Evolutionary conservation across 768 basidiomycete genomes (phyloP), one percentile per base, ranked within the genome.

Genomic region (Mycena pura): DNA sequence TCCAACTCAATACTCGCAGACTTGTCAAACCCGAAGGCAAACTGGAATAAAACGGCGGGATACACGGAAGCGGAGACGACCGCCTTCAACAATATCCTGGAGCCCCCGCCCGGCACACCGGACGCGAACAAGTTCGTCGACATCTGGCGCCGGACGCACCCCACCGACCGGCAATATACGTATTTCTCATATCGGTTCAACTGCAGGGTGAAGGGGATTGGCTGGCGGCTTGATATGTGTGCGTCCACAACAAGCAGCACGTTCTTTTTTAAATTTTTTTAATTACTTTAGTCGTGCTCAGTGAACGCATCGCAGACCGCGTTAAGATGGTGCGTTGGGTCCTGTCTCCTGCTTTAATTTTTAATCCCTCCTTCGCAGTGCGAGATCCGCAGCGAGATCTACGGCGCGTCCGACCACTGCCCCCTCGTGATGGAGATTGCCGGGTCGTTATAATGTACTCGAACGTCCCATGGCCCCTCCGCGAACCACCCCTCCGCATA

Each of bases 221-320:
- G 93, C 2, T 96, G 94, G 94, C 82, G 94, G 65, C 75, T 96
- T 25, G 94, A 96, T 70, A 89, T 88, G 80, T 93, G 92, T 93
- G 78, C 63, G 76, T 45, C 25, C 47, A 5, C 7, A 1, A 22
- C 10, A 27, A 14, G 15, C 8, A n/a, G n/a, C n/a, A n/a, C n/a
- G n/a, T n/a, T n/a, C n/a, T n/a, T n/a, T n/a, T n/a, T n/a, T n/a
- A n/a, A n/a, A n/a, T n/a, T n/a, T n/a, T n/a, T n/a, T n/a, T n/a
- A n/a, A n/a, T n/a, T n/a, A n/a, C n/a, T 44, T 3, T 68, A 95
- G 93, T 91, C 72, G 85, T 95, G 32, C 62, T 90, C 52, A 93
- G 91, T 70, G 86, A 93, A 70, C 82, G 89, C 29, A 76, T 95
- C 21, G 71, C 75, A 13, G 81, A 85, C 21, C 80, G 81, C 27